phyloP scores from a whole-genome alignment of 2,329 filamentous ascomycete species.

The Aspergillus udagawae region DNA sequence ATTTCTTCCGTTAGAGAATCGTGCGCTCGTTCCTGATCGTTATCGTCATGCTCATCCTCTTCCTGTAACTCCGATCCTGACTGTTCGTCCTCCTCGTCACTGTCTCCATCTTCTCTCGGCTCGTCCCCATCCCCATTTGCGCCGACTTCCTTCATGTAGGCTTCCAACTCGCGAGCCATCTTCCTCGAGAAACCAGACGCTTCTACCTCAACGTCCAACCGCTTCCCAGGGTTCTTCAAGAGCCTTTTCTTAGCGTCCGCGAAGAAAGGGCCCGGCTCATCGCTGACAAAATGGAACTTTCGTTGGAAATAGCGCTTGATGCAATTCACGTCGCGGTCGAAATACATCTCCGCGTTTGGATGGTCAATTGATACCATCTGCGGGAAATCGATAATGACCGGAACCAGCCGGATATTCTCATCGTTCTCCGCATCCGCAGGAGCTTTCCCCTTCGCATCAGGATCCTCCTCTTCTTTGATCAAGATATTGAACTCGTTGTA shows the following conservation, averaged over 20 bases:
- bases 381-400: slow-evolving; percentile 93
- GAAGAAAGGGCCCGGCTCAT: slow-evolving; percentile 80
- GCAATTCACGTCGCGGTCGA: slow-evolving; percentile 91
- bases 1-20: slow-evolving; percentile 9
- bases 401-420: slow-evolving; percentile 57
- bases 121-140: slow-evolving; percentile 50
- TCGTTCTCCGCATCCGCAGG: slow-evolving; percentile 23
- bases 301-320: slow-evolving; percentile 91
- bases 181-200: slow-evolving; percentile 96
- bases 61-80: slow-evolving; percentile 28
- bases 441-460: slow-evolving; percentile 36
- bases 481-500: slow-evolving; percentile 99
- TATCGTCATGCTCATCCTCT: slow-evolving; percentile 27
- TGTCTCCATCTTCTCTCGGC: slow-evolving; percentile 37
- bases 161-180: slow-evolving; percentile 90
- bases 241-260: slow-evolving; percentile 74
- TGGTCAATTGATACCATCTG: slow-evolving; percentile 98
- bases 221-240: slow-evolving; percentile 56
- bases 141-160: slow-evolving; percentile 74
- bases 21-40: background rate
- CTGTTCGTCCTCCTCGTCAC: slow-evolving; percentile 27
- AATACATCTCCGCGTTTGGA: slow-evolving; percentile 91
- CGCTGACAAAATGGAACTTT: slow-evolving; percentile 80
- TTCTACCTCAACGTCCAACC: slow-evolving; percentile 83
- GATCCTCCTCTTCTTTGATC: slow-evolving; percentile 66